Evolutionary conservation across 495 filamentous ascomycete species (phyloP), one percentile per base, ranked within the genome.

Genomic region (Aspergillus hancockii): DNA sequence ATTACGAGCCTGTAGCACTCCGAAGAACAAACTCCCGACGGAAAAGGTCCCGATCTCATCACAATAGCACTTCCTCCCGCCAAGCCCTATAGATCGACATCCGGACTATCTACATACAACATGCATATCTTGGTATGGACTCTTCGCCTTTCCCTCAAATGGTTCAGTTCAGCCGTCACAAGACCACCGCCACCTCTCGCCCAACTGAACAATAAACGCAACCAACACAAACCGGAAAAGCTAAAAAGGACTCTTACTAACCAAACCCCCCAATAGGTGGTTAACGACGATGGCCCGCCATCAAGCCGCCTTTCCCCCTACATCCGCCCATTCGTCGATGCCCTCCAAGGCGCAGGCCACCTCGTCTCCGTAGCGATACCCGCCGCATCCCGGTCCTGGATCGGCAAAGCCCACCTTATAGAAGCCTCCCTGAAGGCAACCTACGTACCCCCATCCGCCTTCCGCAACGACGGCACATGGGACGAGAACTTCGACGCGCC

Each of bases 231-330:
- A 8, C 43, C 31, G 9, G 4, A 49, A 22, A 49, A 49, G 19
- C 4, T 7, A 49, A 49, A 49, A 32, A 32, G 25, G 18, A 9
- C 36, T 50, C 43, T 22, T 23, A 47, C 18, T 19, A 23, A 32
- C 16, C 22, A 18, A 30, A 21, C 28, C 12, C 16, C 8, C 22
- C 47, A 54, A 58, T 55, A 91, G 88, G 79, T 93, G 14, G 85
- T 87, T 52, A 98, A 98, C 78, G 94, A 98, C 72, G 94, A 98
- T 73, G 94, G 94, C 9, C 94, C 94, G 23, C 94, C 94, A 45
- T 94, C 89, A 49, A 79, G 83, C 34, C 83, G 88, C 63, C 89
- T 92, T 36, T 96, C 92, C 0, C 94, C 94, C 8, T 98, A 98
- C 71, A 82, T 97, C 60, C 90, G 90, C 69, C 86, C 89, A 41